phyloP scores from a whole-genome alignment of 75 land plant genomes.

The Pseudotsuga menziesii region DNA sequence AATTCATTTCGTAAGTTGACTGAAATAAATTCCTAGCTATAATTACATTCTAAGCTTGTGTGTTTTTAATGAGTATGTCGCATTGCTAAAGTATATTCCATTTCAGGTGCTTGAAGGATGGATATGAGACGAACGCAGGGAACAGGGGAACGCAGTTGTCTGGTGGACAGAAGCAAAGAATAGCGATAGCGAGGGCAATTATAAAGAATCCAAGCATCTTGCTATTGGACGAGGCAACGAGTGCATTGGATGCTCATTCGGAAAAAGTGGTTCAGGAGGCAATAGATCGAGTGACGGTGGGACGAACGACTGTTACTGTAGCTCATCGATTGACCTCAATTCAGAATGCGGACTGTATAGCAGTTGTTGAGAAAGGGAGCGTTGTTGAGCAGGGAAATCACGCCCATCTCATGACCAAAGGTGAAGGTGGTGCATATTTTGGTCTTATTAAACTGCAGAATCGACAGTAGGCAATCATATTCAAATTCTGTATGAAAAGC shows the following conservation, averaged over 20 bases:
- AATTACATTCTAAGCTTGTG: neutral
- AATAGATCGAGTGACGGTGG: slow-evolving; percentile 55
- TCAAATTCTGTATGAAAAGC: too few relatives aligned
- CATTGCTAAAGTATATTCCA: neutral
- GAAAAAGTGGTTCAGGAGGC: slow-evolving; percentile 74
- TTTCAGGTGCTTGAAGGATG: slow-evolving; percentile 43
- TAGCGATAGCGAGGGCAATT: slow-evolving; percentile 71
- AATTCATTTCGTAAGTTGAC: slow-evolving; percentile 57
- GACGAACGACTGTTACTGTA: slow-evolving; percentile 59
- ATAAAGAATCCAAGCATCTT: slow-evolving; percentile 56
- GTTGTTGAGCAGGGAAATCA: slow-evolving; percentile 45
- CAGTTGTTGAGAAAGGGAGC: slow-evolving; percentile 42
- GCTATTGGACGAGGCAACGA: slow-evolving; percentile 60
- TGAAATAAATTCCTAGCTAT: neutral
- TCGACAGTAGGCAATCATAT: neutral
- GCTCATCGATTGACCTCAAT: slow-evolving; percentile 53
- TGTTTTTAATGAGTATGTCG: neutral
- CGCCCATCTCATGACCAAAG: slow-evolving; percentile 33
- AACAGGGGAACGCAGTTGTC: slow-evolving; percentile 58
- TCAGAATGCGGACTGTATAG: slow-evolving; percentile 34
- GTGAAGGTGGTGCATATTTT: slow-evolving; percentile 37
- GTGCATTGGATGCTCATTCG: slow-evolving; percentile 67
- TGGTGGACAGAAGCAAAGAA: slow-evolving; percentile 63
- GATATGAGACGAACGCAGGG: slow-evolving; percentile 53
- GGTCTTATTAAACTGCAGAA: slow-evolving; percentile 3